Conservation (phyloP, 257 asterid species). For the Eustoma russellianum region DNA sequence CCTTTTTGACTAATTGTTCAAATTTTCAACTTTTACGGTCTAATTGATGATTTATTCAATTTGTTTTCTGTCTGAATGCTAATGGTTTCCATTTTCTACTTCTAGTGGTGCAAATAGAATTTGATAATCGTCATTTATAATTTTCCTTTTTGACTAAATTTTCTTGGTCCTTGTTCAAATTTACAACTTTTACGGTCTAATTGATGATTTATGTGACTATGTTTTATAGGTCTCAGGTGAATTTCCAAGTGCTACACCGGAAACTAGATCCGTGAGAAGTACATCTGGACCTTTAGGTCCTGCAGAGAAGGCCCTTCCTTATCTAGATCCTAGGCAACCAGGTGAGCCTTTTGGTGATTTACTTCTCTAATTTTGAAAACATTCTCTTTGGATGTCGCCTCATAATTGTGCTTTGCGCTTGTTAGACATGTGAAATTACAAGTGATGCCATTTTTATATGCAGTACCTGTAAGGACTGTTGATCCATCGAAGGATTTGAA, state of each 20-base stretch:
- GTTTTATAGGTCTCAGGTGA: slow-evolving; percentile 67
- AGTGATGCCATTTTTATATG: slow-evolving; percentile 8
- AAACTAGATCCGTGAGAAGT: slow-evolving; percentile 80
- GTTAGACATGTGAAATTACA: slow-evolving; percentile 5
- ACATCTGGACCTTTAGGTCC: slow-evolving; percentile 96
- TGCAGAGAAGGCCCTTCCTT: slow-evolving; percentile 73
- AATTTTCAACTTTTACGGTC: neutral
- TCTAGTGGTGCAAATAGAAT: no score
- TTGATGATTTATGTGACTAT: neutral
- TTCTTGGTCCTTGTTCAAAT: neutral
- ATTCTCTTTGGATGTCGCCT: no score
- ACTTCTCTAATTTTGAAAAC: neutral
- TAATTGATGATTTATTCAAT: neutral
- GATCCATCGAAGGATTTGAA: slow-evolving; percentile 85
- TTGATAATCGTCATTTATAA: neutral
- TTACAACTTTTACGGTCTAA: neutral
- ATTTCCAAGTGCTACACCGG: slow-evolving; percentile 62
- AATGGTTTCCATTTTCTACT: no score
- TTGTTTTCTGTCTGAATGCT: no score
- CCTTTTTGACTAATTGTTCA: neutral
- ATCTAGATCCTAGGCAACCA: slow-evolving; percentile 90
- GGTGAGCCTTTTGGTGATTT: slow-evolving; percentile 27
- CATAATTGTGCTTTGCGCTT: neutral
- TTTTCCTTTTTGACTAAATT: neutral
- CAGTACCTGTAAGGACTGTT: slow-evolving; percentile 87